Evolutionary conservation across 2,329 filamentous ascomycete species (phyloP).

Genomic region (Exophiala mesophila): DNA sequence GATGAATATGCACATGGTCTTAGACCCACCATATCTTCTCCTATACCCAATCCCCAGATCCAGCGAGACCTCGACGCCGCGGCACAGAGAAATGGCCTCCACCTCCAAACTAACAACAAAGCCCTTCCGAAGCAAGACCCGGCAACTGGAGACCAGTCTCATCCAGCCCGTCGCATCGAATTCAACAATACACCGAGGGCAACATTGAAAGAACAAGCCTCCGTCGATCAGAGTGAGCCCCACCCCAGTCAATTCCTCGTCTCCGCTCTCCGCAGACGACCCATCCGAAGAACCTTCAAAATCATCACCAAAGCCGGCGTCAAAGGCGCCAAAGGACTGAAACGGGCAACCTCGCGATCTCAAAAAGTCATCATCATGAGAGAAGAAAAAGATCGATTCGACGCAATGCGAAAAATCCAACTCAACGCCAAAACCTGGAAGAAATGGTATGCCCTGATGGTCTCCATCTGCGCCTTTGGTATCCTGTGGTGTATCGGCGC

Average conservation of each 20-base stretch:
- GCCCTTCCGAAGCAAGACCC: not conserved
- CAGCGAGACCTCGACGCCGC: constrained; percentile 19
- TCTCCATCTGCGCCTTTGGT: constrained; percentile 64
- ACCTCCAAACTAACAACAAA: not conserved
- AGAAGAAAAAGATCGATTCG: constrained; percentile 65
- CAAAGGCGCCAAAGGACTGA: constrained; percentile 3
- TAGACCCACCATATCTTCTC: constrained; percentile 33
- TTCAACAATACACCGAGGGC: constrained; percentile 12
- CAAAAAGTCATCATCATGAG: constrained; percentile 54
- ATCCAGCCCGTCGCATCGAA: constrained; percentile 11
- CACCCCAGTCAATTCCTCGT: constrained; percentile 18
- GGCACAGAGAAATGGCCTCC: constrained; percentile 2
- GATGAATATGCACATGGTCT: constrained; percentile 22
- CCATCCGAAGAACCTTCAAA: constrained; percentile 16
- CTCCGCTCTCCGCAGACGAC: constrained; percentile 9
- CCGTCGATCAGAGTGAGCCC: constrained; percentile 7
- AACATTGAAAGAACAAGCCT: constrained; percentile 7
- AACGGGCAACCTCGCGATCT: constrained; percentile 21
- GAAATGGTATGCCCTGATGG: constrained; percentile 66
- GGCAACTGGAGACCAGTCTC: not conserved
- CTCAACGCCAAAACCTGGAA: constrained; percentile 58
- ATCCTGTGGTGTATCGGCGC: constrained; percentile 78
- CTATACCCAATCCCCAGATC: constrained; percentile 27
- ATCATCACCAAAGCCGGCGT: constrained; percentile 7
- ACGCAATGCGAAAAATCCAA: constrained; percentile 79